Evolutionary conservation across 768 basidiomycete species (phyloP).

Genomic region (Rhodotorula paludigena): DNA sequence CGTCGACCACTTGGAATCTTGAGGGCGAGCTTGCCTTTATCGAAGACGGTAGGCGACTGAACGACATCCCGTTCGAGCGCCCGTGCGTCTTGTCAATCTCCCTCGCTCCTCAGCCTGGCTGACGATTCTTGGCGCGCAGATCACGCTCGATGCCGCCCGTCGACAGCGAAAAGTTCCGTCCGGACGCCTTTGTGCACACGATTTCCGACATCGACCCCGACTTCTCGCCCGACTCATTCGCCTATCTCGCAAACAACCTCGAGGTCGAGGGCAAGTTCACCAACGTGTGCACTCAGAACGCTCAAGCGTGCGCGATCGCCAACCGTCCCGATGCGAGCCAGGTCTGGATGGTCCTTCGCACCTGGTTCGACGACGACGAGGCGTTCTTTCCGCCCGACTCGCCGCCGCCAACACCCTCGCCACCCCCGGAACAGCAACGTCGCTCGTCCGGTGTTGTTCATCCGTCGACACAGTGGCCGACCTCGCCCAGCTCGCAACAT

Average conservation of each 20-base stretch:
- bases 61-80: constrained; percentile 26
- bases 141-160: constrained; percentile 1
- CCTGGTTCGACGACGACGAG: constrained; percentile 28
- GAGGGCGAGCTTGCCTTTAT: constrained; percentile 31
- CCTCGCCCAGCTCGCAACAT: not conserved
- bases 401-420: not conserved
- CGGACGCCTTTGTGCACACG: constrained; percentile 10
- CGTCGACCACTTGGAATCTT: constrained; percentile 11
- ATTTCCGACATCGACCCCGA: constrained; percentile 28
- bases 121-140: not conserved
- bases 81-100: not conserved
- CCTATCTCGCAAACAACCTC: constrained; percentile 28
- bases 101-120: not conserved
- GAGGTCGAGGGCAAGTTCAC: constrained; percentile 14
- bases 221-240: constrained; percentile 22
- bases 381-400: constrained; percentile 7
- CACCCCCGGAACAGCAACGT: no score
- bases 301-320: constrained; percentile 5
- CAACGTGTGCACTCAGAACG: constrained; percentile 31
- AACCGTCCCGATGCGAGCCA: constrained; percentile 30
- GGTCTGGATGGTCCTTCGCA: constrained; percentile 27
- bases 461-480: not conserved
- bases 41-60: constrained; percentile 11
- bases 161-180: constrained; percentile 19
- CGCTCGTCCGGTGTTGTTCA: no score